Evolutionary conservation across 495 filamentous ascomycete genomes (phyloP).

Genomic region (Neurospora africana): DNA sequence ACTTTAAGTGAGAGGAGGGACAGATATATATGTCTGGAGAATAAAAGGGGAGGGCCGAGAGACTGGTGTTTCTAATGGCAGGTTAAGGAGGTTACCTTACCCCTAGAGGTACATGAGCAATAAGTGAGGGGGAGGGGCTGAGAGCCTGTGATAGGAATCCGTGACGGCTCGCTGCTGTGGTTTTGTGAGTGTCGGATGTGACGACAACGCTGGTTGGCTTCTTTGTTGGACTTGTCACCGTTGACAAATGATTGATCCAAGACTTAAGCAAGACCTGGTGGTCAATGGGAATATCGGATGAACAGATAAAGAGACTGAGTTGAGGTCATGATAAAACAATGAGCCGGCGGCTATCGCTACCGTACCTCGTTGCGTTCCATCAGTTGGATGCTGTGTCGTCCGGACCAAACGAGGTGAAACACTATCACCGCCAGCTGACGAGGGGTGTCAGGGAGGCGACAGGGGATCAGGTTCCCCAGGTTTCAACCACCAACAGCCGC

Average conservation of each 20-base stretch:
- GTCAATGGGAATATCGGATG: neutral
- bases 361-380: neutral
- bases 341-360: neutral
- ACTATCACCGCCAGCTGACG: neutral
- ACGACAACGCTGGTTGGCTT: neutral
- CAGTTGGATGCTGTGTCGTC: neutral
- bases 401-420: neutral
- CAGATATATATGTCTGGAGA: neutral
- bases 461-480: neutral
- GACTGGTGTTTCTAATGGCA: neutral
- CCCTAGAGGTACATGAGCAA: neutral
- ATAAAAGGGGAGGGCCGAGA: neutral
- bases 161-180: neutral
- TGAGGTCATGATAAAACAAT: neutral
- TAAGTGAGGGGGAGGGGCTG: neutral
- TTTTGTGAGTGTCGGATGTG: neutral
- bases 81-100: neutral
- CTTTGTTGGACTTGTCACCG: neutral
- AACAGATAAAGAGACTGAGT: neutral
- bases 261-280: neutral
- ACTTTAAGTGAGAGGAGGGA: neutral
- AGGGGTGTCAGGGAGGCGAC: neutral
- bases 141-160: neutral
- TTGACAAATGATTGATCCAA: neutral
- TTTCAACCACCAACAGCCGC: neutral